These are phyloP conservation scores for Sporisorium scitamineum DNA, from an alignment of 1,284 basidiomycete species.

Conservation along the genomic window DNA sequence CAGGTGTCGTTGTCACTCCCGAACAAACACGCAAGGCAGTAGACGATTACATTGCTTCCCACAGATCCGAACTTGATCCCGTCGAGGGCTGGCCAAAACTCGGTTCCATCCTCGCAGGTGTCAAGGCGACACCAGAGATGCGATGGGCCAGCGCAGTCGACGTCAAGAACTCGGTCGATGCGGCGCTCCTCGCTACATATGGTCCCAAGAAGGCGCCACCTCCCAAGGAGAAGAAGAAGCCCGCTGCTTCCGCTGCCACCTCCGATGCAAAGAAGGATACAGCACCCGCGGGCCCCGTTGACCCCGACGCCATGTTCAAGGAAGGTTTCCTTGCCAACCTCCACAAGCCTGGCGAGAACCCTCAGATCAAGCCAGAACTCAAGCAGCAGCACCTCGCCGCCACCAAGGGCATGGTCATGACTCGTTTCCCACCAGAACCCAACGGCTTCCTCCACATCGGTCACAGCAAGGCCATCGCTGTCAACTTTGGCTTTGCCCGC, in stretches of 20 bases:
- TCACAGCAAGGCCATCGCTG: conserved; percentile 97
- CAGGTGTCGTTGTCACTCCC: conserved; percentile 83
- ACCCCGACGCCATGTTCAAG: conserved; percentile 81
- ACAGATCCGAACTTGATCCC: conserved; percentile 63
- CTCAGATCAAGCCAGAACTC: conserved; percentile 83
- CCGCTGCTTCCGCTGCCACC: conserved; percentile 29
- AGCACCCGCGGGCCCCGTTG: conserved; percentile 39
- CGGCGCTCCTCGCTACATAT: conserved; percentile 79
- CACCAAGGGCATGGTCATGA: conserved; percentile 88
- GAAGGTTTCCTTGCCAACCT: conserved; percentile 94
- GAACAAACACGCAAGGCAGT: conserved; percentile 78
- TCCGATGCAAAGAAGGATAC: conserved; percentile 36
- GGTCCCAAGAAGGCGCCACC: conserved; percentile 73
- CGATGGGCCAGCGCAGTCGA: conserved; percentile 92
- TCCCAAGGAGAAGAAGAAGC: conserved; percentile 74
- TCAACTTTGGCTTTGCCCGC: conserved; percentile 97
- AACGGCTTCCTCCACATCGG: conserved; percentile 95
- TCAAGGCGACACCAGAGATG: conserved; percentile 54
- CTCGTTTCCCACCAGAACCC: conserved; percentile 98
- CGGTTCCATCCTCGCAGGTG: conserved; percentile 60
- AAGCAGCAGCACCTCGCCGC: conserved; percentile 83
- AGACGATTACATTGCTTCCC: conserved; percentile 74
- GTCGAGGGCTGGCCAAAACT: conserved; percentile 70
- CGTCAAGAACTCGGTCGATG: conserved; percentile 87
- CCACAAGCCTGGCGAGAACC: conserved; percentile 94